phyloP scores from a whole-genome alignment of 352 stramenopile genomes.

The Phytophthora sojae region DNA sequence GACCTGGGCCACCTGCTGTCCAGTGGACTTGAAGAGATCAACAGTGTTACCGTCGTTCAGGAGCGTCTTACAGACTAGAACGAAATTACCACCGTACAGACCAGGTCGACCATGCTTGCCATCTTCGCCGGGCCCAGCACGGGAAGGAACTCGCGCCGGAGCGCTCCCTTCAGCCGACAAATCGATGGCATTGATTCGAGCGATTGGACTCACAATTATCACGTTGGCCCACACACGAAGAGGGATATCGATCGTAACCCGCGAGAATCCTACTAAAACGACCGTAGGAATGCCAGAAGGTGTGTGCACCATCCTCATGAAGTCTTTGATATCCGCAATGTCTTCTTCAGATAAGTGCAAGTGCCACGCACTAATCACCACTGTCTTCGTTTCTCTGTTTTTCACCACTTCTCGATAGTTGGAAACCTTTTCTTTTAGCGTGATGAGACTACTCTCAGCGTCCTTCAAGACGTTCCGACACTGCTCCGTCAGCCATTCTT shows the following conservation, averaged over 20 bases:
- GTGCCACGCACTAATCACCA: constrained; percentile 4
- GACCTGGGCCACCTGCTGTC: constrained; percentile 11
- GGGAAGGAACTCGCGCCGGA: background rate
- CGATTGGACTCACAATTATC: constrained; percentile 11
- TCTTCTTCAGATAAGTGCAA: constrained; percentile 4
- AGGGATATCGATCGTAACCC: background rate
- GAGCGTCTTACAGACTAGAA: background rate
- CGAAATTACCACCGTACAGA: background rate
- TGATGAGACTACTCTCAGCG: background rate
- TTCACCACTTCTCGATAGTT: background rate
- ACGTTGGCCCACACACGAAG: constrained; percentile 7
- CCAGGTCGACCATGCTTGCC: constrained; percentile 1
- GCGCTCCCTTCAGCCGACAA: constrained; percentile 2
- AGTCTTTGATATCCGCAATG: constrained; percentile 2
- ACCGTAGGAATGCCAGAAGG: background rate
- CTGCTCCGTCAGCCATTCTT: constrained; percentile 7
- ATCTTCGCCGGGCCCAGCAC: constrained; percentile 7
- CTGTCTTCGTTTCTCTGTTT: background rate
- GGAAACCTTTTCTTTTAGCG: background rate
- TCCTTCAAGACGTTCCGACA: background rate
- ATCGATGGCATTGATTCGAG: background rate
- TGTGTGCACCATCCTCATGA: background rate
- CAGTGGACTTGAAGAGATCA: background rate
- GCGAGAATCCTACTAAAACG: constrained; percentile 1
- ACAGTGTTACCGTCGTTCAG: background rate